A percentile compares a stretch with the other conserved stretches of the same genome.
phyloP scores from a whole-genome alignment of 768 basidiomycete genomes.

The Lentinula lateritia region DNA sequence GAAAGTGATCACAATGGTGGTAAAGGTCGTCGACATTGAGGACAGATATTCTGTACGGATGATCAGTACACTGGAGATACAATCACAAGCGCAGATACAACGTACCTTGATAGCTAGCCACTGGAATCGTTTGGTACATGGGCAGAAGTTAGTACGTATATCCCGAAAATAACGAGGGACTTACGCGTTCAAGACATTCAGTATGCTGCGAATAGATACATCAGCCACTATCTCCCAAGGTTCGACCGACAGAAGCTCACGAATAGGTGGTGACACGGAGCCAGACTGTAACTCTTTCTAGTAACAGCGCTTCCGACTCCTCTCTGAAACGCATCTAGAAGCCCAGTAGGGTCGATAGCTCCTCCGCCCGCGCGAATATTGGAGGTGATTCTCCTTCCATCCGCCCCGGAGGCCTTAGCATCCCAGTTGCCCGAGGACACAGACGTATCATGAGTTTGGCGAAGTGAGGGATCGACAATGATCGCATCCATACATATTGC shows the following conservation, averaged over 20 bases:
- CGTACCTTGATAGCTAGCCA: slow-evolving; percentile 74
- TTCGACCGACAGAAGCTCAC: slow-evolving; percentile 36
- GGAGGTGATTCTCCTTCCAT: not conserved
- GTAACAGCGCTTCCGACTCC: slow-evolving; percentile 37
- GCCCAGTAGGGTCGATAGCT: slow-evolving; percentile 18
- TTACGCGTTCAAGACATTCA: slow-evolving; percentile 74
- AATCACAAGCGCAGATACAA: not conserved
- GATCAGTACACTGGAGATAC: not conserved
- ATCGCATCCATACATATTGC: slow-evolving; percentile 94
- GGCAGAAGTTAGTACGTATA: not conserved
- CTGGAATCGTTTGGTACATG: slow-evolving; percentile 19
- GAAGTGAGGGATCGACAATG: slow-evolving; percentile 38
- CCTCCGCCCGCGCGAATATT: slow-evolving; percentile 13
- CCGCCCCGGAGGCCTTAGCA: slow-evolving; percentile 14
- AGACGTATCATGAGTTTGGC: not conserved
- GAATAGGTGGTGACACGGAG: slow-evolving; percentile 87
- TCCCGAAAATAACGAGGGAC: slow-evolving; percentile 10
- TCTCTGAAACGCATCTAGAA: slow-evolving; percentile 21
- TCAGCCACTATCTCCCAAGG: not conserved
- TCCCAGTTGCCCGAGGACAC: not conserved
- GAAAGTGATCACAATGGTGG: slow-evolving; percentile 57
- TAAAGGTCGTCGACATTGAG: slow-evolving; percentile 81
- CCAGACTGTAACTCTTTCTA: slow-evolving; percentile 74
- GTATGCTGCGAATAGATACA: slow-evolving; percentile 53
- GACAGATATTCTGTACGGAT: slow-evolving; percentile 71